Base-by-base conservation (phyloP, 805 yeast species). In the Monosporozyma yasuniensis region DNA sequence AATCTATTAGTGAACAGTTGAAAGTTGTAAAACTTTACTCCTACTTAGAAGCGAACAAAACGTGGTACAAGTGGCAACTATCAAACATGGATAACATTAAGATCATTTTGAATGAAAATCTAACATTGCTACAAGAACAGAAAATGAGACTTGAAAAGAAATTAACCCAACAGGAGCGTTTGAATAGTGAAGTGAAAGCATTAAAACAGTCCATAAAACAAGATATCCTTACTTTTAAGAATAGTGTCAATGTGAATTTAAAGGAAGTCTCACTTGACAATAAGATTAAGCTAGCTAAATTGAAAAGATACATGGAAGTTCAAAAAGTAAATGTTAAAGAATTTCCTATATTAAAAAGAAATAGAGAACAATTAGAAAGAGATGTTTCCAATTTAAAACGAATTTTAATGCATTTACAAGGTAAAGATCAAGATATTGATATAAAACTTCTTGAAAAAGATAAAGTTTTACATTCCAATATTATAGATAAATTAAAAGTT, bases 21-120 rank as follows among this genome's bases (percentile, higher is more conserved):
- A 74, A 72, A 51, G 51, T 74, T 11, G 65, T 81, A 42, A 78
- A 79, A 57, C 75, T 72, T 28, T 75, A 65, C 51, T 71, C 85
- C 0, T 69, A 79, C 28, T 68, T 73, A 28, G 78, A 77, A 56
- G 78, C 86, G 0, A 72, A 69, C 51, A 73, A 72, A 37, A 75
- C 75, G 0, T 82, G 87, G 86, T 78, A 77, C 55, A 75, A 73
- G 46, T 82, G 87, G 88, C 66, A 86, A 52, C 60, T 69, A 11
- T 77, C 78, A 52, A 71, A 80, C 44, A 58, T 76, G 5, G 66
- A 69, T 22, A 80, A 78, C 39, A 66, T 81, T 14, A 57, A 73
- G 30, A 61, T 45, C 21, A 68, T 63, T 8, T 44, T 67, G 19
- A 39, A 51, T 14, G 71, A 65, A 41, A 65, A 66, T 47, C 35